Base-by-base conservation (phyloP, 1,284 basidiomycete genomes). In the Flammula alnicola region DNA sequence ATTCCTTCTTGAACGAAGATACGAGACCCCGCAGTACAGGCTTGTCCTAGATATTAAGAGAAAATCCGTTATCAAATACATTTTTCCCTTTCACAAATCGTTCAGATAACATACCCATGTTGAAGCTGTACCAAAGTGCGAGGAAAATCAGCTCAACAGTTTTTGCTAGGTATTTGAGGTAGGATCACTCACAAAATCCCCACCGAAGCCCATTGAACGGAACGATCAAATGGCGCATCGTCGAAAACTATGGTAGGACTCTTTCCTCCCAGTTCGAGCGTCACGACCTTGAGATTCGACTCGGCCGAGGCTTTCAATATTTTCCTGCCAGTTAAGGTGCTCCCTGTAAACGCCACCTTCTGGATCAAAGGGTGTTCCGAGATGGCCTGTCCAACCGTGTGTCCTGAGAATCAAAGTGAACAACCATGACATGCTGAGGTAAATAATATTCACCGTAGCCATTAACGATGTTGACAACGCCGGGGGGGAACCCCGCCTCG, bases 241-340 rank as follows among this genome's bases (percentile, higher is more conserved):
- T 91, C 78, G 56, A 86, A 89, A 52, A 91, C 77, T 62, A 91
- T 81, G 63, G 86, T 91, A 20, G 93, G 92, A 49, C 67, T 70
- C 79, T 97, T 98, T 33, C 94, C 94, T 37, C 94, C 94, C 38
- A 98, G 80, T 72, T 97, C 94, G 57, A 97, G 83, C 3, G 92
- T 93, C 37, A 96, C 88, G 42, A 81, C 81, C 76, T 96, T 96
- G 61, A 97, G 67, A 67, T 97, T 95, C 29, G 79, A 83, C 70
- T 86, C 81, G 3, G 92, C 84, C 0, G 93, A 83, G 0, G 89
- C 83, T 63, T 90, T 83, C 77, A 93, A 80, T 69, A 97, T 84
- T 66, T 86, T 86, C 14, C 92, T 81, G 3, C 95, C 95, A 26
- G 91, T 86, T 25, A 88, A 73, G 2, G 90, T 93, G 46, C 76